Evolutionary conservation across 345 rosid species (phyloP), one percentile per base, ranked within the genome.

Genomic region (Rhizophora mangle): DNA sequence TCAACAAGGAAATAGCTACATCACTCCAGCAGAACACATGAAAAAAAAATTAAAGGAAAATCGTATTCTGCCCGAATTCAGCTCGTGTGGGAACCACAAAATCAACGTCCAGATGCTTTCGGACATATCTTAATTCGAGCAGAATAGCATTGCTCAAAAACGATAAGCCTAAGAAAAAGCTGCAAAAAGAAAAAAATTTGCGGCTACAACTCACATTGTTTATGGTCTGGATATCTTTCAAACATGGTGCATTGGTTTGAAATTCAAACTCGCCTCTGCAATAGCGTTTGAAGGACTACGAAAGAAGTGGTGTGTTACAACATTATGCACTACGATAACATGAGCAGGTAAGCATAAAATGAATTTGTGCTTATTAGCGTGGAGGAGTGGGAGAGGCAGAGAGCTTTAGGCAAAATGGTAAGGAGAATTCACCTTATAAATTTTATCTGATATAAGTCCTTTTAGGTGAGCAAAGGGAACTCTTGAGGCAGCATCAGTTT

Each of bases 231-330:
- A 78, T 46, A 53, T 65, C 68, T 2, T 56, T 61, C 46, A 72
- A 55, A 39, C 82, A 81, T 9, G 68, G 47, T 15, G 77, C 6
- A 3, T 72, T 67, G 5, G 37, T 47, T 20, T 31, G 46, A 55
- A 74, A 18, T 69, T 19, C 4, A 36, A 69, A 78, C 26, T 75
- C 64, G 0, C 80, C 85, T 8, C 72, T n/a, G 76, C 85, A 81
- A 64, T 63, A 63, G n/a, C 6, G 21, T 49, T 43, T 18, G 51
- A 63, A 64, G 1, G 82, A 69, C 85, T 78, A 11, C 5, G 62
- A 30, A 36, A 51, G 22, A 21, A 18, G n/a, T 21, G 30, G 15
- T 10, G 2, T 2, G 46, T 39, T 39, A 39, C 46, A 10, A 39
- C 46, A 1, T 39, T 8, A 39, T 10, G 46, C 15, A 39, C 46